These are phyloP conservation scores for Herpetomonas samuelpessoai DNA, from an alignment of 208 protist genomes.

Conservation along the genomic window DNA sequence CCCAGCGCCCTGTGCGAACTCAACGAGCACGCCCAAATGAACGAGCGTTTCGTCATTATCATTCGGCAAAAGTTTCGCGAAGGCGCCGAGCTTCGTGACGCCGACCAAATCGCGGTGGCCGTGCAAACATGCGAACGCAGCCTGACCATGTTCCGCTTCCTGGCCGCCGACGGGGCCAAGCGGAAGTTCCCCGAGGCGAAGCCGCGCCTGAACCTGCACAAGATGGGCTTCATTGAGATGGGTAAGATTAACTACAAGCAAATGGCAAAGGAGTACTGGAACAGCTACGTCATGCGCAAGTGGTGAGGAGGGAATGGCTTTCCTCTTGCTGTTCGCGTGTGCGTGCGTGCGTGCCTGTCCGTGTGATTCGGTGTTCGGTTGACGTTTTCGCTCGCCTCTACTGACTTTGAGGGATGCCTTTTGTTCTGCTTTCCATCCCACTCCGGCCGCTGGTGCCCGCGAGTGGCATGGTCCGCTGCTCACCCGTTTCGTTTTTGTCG, in stretches of 20 bases:
- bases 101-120: slow-evolving; percentile 77
- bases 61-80: slow-evolving; percentile 87
- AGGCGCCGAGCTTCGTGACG: slow-evolving; percentile 64
- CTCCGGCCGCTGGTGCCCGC: no score
- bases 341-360: no score
- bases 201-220: slow-evolving; percentile 79
- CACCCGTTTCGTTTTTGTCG: no score
- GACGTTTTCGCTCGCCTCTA: no score
- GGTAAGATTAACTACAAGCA: slow-evolving; percentile 85
- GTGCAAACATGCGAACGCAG: slow-evolving; percentile 84
- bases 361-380: no score
- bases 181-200: slow-evolving; percentile 85
- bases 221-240: slow-evolving; percentile 89
- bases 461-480: no score
- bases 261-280: slow-evolving; percentile 90
- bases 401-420: no score
- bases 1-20: slow-evolving; percentile 73
- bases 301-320: slow-evolving; percentile 52
- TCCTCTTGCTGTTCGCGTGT: no score
- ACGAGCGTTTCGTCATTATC: slow-evolving; percentile 87
- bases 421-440: no score
- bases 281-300: slow-evolving; percentile 81
- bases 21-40: slow-evolving; percentile 89
- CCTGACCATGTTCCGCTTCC: slow-evolving; percentile 80
- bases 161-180: slow-evolving; percentile 73